Conservation (phyloP, 805 yeast species). For the Candida berthetii region DNA sequence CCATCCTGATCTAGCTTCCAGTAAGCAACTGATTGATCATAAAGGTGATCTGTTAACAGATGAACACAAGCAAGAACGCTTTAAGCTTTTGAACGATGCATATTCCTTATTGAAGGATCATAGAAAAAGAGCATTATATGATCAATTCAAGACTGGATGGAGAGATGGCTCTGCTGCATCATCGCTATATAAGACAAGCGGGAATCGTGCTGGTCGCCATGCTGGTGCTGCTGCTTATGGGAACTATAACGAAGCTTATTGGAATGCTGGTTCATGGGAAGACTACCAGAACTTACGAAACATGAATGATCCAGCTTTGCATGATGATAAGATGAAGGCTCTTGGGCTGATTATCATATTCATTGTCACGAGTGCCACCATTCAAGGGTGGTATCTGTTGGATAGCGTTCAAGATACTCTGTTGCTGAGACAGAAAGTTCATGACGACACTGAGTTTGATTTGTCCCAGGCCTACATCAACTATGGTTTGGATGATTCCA, state of each 20-base stretch:
- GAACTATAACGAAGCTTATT: conserved; percentile 29
- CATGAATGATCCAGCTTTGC: conserved; percentile 13
- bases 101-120: conserved; percentile 49
- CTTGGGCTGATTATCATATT: conserved; percentile 34
- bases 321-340: conserved; percentile 36
- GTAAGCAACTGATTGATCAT: conserved; percentile 18
- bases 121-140: conserved; percentile 36
- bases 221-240: conserved; percentile 20
- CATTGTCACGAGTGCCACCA: conserved; percentile 29
- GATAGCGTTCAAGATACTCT: conserved; percentile 30
- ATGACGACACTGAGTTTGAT: conserved; percentile 34
- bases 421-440: conserved; percentile 24
- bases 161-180: conserved; percentile 10
- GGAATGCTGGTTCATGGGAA: conserved; percentile 64
- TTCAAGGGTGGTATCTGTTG: conserved; percentile 34
- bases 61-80: conserved; percentile 27
- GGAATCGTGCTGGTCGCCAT: neutral
- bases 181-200: conserved; percentile 11
- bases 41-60: conserved; percentile 24
- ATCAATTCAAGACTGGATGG: conserved; percentile 42
- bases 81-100: conserved; percentile 52
- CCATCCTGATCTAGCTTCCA: conserved; percentile 64
- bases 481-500: conserved; percentile 44
- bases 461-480: conserved; percentile 38
- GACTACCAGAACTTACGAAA: conserved; percentile 39